Base-by-base conservation (phyloP, 2,329 filamentous ascomycete species). In the Cladosporium austrohemisphaericum region DNA sequence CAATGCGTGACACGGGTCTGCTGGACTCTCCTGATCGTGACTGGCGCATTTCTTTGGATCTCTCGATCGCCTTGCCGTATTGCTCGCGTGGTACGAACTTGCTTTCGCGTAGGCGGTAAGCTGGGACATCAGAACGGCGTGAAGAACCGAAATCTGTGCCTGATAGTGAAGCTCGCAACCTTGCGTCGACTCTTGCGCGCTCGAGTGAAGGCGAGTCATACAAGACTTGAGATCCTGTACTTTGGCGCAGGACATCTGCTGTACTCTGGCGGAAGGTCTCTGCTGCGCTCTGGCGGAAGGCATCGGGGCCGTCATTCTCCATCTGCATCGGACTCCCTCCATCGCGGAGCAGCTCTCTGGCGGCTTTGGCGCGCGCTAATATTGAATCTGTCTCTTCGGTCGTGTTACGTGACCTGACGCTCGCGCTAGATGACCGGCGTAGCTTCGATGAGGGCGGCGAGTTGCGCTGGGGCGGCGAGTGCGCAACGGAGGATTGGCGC, bases 1-100 rank as follows among this genome's bases (percentile, higher is more conserved):
- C 44, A 14, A 38, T 16, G n/a, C 44, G 32, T 13, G 40, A 51
- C 11, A 43, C 41, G 5, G 49, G 48, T 22, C 41, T 35, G 20
- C 49, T 53, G n/a, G 41, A 38, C 4, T 57, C 50, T 5, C 46
- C 28, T 4, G 58, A 59, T n/a, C 58, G 38, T 14, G 55, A 52
- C 9, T 29, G 40, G 10, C 60, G 54, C 14, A 65, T 56, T 47
- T 63, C 58, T 18, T 54, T 61, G 9, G 65, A 57, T 26, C 59
- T 60, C 32, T 65, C 61, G n/a, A 64, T 58, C 3, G 65, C 64
- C n/a, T 56, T 52, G 3, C 55, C 58, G 41, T 68, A 68, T 5
- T 65, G 56, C 46, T 67, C 64, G 8, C 63, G 57, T 5, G 65
- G 62, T 8, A 68, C 64, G 35, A 68, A 68, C 31, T 56, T 61